phyloP scores from a whole-genome alignment of 768 basidiomycete genomes.

The Suillus lakei region DNA sequence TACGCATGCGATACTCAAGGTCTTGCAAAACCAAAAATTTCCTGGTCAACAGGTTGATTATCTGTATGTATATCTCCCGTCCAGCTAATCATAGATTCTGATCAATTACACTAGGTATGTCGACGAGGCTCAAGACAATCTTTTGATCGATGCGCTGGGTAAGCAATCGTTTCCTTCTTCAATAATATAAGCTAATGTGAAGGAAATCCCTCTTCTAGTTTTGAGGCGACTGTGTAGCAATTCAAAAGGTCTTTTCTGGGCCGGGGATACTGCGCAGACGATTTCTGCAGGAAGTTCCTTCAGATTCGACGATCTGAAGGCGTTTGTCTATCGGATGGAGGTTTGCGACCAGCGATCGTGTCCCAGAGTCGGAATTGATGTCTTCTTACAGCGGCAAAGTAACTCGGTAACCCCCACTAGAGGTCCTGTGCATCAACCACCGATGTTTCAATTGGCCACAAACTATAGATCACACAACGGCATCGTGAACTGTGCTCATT shows the following conservation, averaged over 20 bases:
- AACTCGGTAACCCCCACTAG: conserved; percentile 12
- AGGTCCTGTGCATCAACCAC: conserved; percentile 28
- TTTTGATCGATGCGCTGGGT: conserved; percentile 67
- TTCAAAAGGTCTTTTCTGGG: too few relatives aligned
- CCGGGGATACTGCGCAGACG: too few relatives aligned
- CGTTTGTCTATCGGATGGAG: conserved; percentile 66
- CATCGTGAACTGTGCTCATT: conserved; percentile 71
- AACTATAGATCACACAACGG: conserved; percentile 78
- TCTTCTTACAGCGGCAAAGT: conserved; percentile 23
- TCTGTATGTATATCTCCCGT: conserved; percentile 44
- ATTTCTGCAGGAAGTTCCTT: conserved; percentile 77
- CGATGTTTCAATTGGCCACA: conserved; percentile 57
- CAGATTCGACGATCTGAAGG: conserved; percentile 70
- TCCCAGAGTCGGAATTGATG: background rate
- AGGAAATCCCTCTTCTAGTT: conserved; percentile 41
- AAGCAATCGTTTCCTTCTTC: conserved; percentile 18
- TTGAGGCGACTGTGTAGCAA: conserved; percentile 65
- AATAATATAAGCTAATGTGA: background rate
- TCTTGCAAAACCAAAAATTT: conserved; percentile 22
- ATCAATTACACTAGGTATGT: conserved; percentile 53
- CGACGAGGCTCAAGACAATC: conserved; percentile 75
- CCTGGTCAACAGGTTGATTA: conserved; percentile 53
- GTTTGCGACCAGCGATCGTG: conserved; percentile 35
- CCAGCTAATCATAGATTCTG: background rate
- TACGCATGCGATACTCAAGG: conserved; percentile 53